Evolutionary conservation across 2,329 filamentous ascomycete species (phyloP).

Genomic region (Claviceps fusiformis): DNA sequence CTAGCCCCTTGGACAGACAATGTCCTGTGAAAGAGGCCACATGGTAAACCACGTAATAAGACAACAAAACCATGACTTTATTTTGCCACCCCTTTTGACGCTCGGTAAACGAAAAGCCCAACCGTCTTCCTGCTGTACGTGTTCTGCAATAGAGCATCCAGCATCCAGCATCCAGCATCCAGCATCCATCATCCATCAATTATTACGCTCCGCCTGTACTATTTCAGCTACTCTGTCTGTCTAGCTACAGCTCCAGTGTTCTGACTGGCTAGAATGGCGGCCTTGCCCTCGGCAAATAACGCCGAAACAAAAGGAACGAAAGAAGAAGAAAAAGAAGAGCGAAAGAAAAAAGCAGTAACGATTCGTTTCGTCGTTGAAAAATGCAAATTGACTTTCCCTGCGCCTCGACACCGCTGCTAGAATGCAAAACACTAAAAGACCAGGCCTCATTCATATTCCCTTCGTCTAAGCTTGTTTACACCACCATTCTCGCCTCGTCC

Average conservation of each 20-base stretch:
- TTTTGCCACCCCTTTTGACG: too few species aligned
- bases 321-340: neutral
- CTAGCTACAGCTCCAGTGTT: neutral
- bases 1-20: too few species aligned
- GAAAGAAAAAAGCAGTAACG: neutral
- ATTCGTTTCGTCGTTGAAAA: neutral
- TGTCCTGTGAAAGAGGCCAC: too few species aligned
- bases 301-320: neutral
- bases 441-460: neutral
- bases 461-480: neutral
- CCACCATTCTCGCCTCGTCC: neutral
- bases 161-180: neutral
- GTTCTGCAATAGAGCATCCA: too few species aligned
- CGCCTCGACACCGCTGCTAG: constrained; percentile 5
- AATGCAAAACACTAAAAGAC: neutral
- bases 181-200: neutral
- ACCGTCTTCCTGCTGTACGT: too few species aligned
- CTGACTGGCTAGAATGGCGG: too few species aligned
- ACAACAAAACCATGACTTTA: neutral
- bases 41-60: too few species aligned
- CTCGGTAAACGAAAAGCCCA: too few species aligned
- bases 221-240: neutral
- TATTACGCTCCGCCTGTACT: neutral
- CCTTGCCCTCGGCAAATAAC: neutral
- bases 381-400: neutral